A percentile compares a stretch with the other conserved stretches of the same genome.
Conservation (phyloP, 345 rosid genomes). For the Microthlaspi erraticum region DNA sequence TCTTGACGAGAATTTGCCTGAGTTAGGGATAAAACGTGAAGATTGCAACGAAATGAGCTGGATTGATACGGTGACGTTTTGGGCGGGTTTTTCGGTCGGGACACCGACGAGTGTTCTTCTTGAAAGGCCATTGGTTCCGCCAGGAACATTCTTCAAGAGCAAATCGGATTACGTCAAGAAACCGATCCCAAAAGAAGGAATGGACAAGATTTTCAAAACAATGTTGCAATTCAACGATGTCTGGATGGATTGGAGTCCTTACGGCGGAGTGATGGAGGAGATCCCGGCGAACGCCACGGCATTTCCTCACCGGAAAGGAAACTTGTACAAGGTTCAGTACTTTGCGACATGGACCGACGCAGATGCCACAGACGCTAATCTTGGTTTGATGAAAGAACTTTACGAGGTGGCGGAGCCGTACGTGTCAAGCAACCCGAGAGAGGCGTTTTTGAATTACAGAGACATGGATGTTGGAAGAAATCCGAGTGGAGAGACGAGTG, state of each 20-base stretch:
- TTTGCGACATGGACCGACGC: constrained; percentile 37
- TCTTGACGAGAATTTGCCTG: constrained; percentile 43
- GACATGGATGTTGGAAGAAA: constrained; percentile 41
- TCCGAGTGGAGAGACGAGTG: neutral
- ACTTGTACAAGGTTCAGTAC: constrained; percentile 49
- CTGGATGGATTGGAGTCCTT: constrained; percentile 51
- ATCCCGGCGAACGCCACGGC: constrained; percentile 47
- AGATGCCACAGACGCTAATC: constrained; percentile 7
- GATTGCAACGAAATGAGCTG: constrained; percentile 55
- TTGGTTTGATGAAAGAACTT: constrained; percentile 43
- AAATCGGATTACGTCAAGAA: constrained; percentile 55
- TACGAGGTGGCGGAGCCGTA: constrained; percentile 45
- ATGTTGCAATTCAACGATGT: constrained; percentile 40
- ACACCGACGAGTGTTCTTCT: constrained; percentile 40
- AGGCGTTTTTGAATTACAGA: constrained; percentile 45
- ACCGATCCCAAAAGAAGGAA: constrained; percentile 34
- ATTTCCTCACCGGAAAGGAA: constrained; percentile 59
- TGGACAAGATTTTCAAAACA: constrained; percentile 45
- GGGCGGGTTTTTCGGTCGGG: constrained; percentile 29
- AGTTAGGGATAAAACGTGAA: constrained; percentile 43
- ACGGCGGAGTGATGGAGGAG: constrained; percentile 55
- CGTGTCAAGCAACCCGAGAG: constrained; percentile 53
- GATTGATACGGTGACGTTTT: constrained; percentile 45
- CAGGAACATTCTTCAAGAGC: constrained; percentile 42
- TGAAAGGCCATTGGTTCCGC: constrained; percentile 21